A percentile compares a stretch with the other conserved stretches of the same genome.
These are phyloP conservation scores for Diplodia sapinea DNA, from an alignment of 2,329 filamentous ascomycete species.

Conservation along the genomic window DNA sequence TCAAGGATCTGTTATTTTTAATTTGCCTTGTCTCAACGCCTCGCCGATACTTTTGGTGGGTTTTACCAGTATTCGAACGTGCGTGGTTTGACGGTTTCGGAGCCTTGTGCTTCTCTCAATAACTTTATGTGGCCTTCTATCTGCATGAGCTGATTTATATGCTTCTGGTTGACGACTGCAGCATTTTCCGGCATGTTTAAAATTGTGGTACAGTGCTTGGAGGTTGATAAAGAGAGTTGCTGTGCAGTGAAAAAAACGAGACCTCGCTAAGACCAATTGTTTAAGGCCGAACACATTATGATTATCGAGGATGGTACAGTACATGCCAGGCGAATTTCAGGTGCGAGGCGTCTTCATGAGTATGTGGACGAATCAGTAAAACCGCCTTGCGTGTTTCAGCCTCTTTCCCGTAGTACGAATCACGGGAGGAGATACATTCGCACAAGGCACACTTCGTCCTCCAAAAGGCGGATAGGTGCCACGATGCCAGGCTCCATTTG, in stretches of 20 bases:
- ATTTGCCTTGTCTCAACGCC: not conserved
- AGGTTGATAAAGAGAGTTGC: not conserved
- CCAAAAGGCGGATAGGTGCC: no score
- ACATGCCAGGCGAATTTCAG: no score
- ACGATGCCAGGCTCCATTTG: no score
- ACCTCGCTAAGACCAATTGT: not conserved
- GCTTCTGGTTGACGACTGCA: not conserved
- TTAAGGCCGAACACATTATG: not conserved
- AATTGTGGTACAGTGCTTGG: not conserved
- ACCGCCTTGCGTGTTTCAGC: no score
- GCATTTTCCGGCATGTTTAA: not conserved
- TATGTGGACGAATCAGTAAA: no score
- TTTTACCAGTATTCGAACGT: not conserved
- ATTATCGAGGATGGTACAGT: no score
- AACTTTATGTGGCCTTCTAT: not conserved
- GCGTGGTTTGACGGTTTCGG: not conserved
- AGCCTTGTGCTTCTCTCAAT: not conserved
- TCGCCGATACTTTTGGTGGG: not conserved
- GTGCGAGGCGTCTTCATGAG: no score
- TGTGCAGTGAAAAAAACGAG: not conserved
- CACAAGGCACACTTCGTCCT: no score
- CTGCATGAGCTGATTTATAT: not conserved
- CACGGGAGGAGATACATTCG: no score
- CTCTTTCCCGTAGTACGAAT: no score
- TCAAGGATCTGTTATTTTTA: not conserved